Evolutionary conservation across 148 eudicot genomes (phyloP).

Genomic region (Rhododendron williamsianum): DNA sequence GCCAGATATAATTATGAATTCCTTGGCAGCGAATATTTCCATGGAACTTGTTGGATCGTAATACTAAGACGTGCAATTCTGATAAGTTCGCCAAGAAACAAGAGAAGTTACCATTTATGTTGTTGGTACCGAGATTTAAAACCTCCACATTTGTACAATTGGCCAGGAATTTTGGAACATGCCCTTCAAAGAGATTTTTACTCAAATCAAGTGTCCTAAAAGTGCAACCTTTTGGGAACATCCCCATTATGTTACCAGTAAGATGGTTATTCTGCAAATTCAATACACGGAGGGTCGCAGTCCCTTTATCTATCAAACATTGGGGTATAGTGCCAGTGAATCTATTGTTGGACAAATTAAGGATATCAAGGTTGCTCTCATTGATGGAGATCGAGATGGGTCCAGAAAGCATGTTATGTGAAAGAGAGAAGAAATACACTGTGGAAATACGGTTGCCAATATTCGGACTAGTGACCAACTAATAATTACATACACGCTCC

Average conservation of each 20-base stretch:
- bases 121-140: background rate
- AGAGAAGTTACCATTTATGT: background rate
- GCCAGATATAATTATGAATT: background rate
- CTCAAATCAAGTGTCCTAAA: background rate
- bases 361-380: slow-evolving; percentile 16
- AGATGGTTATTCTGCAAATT: background rate
- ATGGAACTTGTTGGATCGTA: background rate
- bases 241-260: background rate
- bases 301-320: slow-evolving; percentile 4
- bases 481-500: too few species aligned
- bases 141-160: background rate
- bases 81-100: background rate
- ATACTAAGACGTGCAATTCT: fast-evolving
- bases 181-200: background rate
- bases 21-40: background rate
- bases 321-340: slow-evolving; percentile 26
- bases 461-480: too few species aligned
- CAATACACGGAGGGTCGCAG: too few species aligned
- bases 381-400: background rate
- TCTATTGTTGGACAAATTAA: slow-evolving; percentile 36
- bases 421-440: background rate
- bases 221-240: background rate
- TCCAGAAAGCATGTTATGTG: background rate
- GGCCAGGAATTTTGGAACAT: background rate
- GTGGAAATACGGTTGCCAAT: background rate